These are phyloP conservation scores for Trypethelium eluteriae DNA, from an alignment of 495 filamentous ascomycete species.

Conservation along the genomic window DNA sequence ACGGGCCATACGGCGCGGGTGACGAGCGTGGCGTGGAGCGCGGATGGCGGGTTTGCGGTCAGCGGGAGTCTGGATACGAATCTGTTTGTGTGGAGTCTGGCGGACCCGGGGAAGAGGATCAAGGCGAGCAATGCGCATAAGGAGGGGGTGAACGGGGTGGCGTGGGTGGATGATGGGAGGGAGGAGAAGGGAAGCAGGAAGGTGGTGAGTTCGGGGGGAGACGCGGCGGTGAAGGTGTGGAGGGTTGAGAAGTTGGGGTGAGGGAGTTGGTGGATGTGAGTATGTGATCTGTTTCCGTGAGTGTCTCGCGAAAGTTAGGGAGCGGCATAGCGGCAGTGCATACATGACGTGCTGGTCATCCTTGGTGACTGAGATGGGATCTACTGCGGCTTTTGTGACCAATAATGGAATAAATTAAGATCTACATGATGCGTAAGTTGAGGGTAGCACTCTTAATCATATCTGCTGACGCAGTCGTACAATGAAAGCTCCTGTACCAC, in stretches of 20 bases:
- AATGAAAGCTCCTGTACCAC: too few relatives aligned
- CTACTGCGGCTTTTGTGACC: too few relatives aligned
- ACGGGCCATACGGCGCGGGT: constrained; percentile 85
- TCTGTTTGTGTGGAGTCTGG: constrained; percentile 83
- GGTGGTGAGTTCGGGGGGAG: constrained; percentile 72
- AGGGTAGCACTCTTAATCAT: too few relatives aligned
- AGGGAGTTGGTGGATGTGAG: neutral
- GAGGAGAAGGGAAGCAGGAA: constrained; percentile 34
- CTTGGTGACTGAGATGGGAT: too few relatives aligned
- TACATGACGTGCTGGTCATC: too few relatives aligned
- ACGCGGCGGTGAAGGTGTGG: constrained; percentile 90
- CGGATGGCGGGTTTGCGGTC: constrained; percentile 62
- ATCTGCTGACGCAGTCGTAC: too few relatives aligned
- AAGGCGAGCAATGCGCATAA: constrained; percentile 82
- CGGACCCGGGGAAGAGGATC: constrained; percentile 70
- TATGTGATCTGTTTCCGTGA: neutral
- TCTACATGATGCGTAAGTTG: too few relatives aligned
- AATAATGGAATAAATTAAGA: too few relatives aligned
- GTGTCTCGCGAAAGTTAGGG: too few relatives aligned
- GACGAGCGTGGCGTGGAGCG: constrained; percentile 75
- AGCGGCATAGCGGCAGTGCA: too few relatives aligned
- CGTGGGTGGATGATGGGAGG: constrained; percentile 60
- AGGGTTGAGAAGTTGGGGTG: constrained; percentile 48
- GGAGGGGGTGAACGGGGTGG: constrained; percentile 84
- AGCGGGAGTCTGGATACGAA: constrained; percentile 85